phyloP scores from a whole-genome alignment of 495 filamentous ascomycete genomes.

The Aspergillus funiculosus region DNA sequence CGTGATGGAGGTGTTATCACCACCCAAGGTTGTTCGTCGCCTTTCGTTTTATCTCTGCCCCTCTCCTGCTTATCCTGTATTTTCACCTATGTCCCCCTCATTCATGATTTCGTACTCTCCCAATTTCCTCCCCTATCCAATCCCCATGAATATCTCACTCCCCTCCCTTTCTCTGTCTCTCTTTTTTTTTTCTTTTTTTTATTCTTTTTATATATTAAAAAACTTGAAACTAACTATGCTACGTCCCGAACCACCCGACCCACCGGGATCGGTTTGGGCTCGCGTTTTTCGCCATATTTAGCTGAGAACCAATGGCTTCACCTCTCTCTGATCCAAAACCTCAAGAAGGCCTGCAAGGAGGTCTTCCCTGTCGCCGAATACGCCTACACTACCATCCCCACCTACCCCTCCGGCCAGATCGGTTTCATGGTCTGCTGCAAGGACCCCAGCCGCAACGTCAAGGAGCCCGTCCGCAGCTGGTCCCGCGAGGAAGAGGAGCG shows the following conservation, averaged over 20 bases:
- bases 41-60: slow-evolving; percentile 45
- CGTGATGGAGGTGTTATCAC: slow-evolving; percentile 96
- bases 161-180: background rate
- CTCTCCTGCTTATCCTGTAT: slow-evolving; percentile 1
- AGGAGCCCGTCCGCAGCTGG: slow-evolving; percentile 73
- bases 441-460: slow-evolving; percentile 76
- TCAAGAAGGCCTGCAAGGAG: slow-evolving; percentile 93
- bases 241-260: slow-evolving; percentile 33
- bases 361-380: slow-evolving; percentile 98
- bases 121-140: slow-evolving; percentile 6
- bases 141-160: slow-evolving; percentile 2
- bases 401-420: slow-evolving; percentile 98
- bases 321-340: slow-evolving; percentile 77
- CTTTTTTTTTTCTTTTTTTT: slow-evolving; percentile 3
- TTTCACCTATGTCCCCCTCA: slow-evolving; percentile 6
- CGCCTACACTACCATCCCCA: slow-evolving; percentile 98
- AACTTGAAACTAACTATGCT: slow-evolving; percentile 25
- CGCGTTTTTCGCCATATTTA: slow-evolving; percentile 35
- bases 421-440: slow-evolving; percentile 99
- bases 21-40: slow-evolving; percentile 99
- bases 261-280: slow-evolving; percentile 33
- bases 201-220: slow-evolving; percentile 4
- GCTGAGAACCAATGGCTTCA: slow-evolving; percentile 99
- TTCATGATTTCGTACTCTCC: slow-evolving; percentile 9
- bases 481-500: slow-evolving; percentile 82